phyloP scores from a whole-genome alignment of 176 grass and related monocot genomes.

The Oryza glaberrima region DNA sequence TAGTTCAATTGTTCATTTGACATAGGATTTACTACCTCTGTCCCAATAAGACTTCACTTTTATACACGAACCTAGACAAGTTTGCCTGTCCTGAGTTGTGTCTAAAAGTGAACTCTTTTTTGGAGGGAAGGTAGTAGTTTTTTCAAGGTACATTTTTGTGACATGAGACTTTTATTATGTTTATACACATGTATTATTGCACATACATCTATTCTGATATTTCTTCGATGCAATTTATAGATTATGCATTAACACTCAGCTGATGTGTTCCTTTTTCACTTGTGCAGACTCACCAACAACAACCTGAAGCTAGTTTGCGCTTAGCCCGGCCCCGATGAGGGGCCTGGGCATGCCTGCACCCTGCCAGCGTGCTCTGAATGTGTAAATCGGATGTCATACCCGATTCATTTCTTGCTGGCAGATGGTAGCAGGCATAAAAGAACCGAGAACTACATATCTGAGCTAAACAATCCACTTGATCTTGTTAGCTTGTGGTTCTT shows the following conservation, averaged over 20 bases:
- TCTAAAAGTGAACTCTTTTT: too few species aligned
- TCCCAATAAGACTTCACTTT: too few species aligned
- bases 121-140: too few species aligned
- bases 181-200: background rate
- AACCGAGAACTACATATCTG: constrained; percentile 36
- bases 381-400: constrained; percentile 2
- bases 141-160: background rate
- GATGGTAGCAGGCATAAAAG: constrained; percentile 64
- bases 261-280: background rate
- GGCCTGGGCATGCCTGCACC: constrained; percentile 96
- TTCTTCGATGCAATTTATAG: background rate
- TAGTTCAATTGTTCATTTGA: background rate
- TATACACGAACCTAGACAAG: too few species aligned
- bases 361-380: constrained; percentile 49
- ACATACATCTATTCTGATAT: background rate
- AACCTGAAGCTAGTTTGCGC: constrained; percentile 80
- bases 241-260: background rate
- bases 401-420: constrained; percentile 48
- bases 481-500: constrained; percentile 32
- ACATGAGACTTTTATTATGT: background rate
- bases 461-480: constrained; percentile 7
- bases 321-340: constrained; percentile 97
- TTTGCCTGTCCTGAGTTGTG: too few species aligned
- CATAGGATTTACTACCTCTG: too few species aligned
- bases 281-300: constrained; percentile 71